Conservation (phyloP, 768 basidiomycete species). For the Gloeostereum incarnatum region DNA sequence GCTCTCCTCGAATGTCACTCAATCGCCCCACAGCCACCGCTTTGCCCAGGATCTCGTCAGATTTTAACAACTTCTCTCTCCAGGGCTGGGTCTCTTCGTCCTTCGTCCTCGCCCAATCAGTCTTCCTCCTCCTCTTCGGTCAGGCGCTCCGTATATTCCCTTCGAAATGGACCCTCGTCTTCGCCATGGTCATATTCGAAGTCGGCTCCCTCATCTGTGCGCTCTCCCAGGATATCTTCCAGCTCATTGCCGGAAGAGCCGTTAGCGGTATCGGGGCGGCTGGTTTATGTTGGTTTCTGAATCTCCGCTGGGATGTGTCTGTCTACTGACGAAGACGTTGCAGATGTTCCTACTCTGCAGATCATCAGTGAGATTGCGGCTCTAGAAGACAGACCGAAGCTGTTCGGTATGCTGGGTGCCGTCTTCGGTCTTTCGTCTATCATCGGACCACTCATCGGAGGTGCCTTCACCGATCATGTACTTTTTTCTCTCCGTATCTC, state of each 20-base stretch:
- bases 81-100: constrained; percentile 9
- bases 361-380: constrained; percentile 15
- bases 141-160: constrained; percentile 19
- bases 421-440: constrained; percentile 9
- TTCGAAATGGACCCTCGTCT: constrained; percentile 16
- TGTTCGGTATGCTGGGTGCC: constrained; percentile 27
- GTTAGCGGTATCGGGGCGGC: constrained; percentile 34
- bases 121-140: constrained; percentile 18
- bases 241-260: constrained; percentile 29
- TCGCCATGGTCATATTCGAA: constrained; percentile 22
- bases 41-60: constrained; percentile 16
- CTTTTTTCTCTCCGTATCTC: not conserved
- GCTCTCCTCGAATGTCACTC: constrained; percentile 3
- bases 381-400: constrained; percentile 15
- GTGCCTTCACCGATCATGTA: constrained; percentile 17
- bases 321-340: not conserved
- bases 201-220: constrained; percentile 32
- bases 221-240: constrained; percentile 13
- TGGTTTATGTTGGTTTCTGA: constrained; percentile 11
- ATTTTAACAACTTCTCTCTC: constrained; percentile 3
- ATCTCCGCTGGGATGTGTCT: not conserved
- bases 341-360: constrained; percentile 4
- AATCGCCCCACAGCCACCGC: constrained; percentile 9
- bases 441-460: constrained; percentile 17
- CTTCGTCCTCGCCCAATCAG: constrained; percentile 14